Conservation (phyloP, 2,329 filamentous ascomycete species). For the Macrophomina tecta region DNA sequence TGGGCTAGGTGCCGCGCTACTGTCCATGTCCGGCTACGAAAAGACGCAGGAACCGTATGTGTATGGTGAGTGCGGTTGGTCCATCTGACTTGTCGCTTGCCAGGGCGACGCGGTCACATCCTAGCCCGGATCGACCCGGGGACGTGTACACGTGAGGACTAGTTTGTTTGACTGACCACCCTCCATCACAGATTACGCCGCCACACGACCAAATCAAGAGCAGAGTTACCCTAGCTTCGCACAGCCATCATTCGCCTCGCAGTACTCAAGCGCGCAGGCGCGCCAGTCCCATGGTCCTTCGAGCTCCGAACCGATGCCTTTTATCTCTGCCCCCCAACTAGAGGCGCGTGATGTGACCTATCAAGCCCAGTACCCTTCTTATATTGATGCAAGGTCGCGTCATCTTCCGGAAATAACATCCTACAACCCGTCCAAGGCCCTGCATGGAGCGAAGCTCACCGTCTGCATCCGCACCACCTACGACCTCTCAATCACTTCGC, state of each 20-base stretch:
- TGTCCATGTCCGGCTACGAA: constrained; percentile 82
- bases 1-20: constrained; percentile 52
- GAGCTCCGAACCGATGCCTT: constrained; percentile 49
- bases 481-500: constrained; percentile 67
- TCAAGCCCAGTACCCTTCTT: constrained; percentile 54
- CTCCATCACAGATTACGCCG: constrained; percentile 61
- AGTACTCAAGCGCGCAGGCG: constrained; percentile 57
- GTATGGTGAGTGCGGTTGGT: constrained; percentile 71
- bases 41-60: constrained; percentile 78
- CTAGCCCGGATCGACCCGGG: constrained; percentile 44
- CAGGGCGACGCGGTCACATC: constrained; percentile 37
- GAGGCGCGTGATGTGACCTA: constrained; percentile 56
- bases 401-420: constrained; percentile 67
- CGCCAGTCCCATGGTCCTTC: constrained; percentile 56
- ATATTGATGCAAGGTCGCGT: constrained; percentile 65
- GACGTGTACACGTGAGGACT: constrained; percentile 44
- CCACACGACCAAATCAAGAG: constrained; percentile 65
- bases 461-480: constrained; percentile 78
- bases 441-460: constrained; percentile 66
- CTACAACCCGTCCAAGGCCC: constrained; percentile 73
- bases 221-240: constrained; percentile 56
- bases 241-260: constrained; percentile 56
- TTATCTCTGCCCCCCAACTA: constrained; percentile 49
- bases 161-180: constrained; percentile 52
- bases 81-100: constrained; percentile 44